Conservation (phyloP, 202 grass and related monocot species). For the Carex arenaria region DNA sequence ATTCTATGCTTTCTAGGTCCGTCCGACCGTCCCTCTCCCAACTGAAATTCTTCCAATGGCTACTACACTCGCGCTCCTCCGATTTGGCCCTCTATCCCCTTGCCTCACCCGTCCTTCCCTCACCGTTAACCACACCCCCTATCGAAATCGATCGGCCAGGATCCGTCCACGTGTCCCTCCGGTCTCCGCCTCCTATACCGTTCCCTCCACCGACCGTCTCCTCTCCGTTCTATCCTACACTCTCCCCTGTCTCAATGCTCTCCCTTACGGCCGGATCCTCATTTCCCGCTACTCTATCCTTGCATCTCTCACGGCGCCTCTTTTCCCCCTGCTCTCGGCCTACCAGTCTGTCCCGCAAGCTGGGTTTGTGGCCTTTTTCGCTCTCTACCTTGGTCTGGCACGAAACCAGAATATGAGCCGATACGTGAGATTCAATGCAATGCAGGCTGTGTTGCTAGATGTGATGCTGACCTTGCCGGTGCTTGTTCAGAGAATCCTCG, state of each 20-base stretch:
- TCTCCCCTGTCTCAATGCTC: slow-evolving; percentile 34
- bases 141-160: not conserved
- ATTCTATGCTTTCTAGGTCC: not conserved
- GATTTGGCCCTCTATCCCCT: not conserved
- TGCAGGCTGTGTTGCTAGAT: slow-evolving; percentile 45
- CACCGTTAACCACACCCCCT: not conserved
- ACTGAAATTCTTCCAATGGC: not conserved
- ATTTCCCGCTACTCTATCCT: slow-evolving; percentile 17
- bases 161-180: not conserved
- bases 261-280: slow-evolving; percentile 36
- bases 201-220: slow-evolving; percentile 31
- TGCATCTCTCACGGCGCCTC: slow-evolving; percentile 22
- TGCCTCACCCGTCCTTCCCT: not conserved
- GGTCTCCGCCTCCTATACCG: slow-evolving; percentile 10
- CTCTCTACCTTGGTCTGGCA: slow-evolving; percentile 33
- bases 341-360: slow-evolving; percentile 26
- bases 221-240: slow-evolving; percentile 33
- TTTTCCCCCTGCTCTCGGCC: slow-evolving; percentile 11
- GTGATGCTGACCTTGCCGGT: slow-evolving; percentile 28
- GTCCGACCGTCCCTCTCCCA: not conserved
- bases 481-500: slow-evolving; percentile 31
- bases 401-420: slow-evolving; percentile 26
- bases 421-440: slow-evolving; percentile 43
- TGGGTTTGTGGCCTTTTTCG: slow-evolving; percentile 30
- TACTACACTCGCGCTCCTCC: slow-evolving; percentile 9